phyloP scores from a whole-genome alignment of 2,329 filamentous ascomycete species.

The Hortaea sp. region DNA sequence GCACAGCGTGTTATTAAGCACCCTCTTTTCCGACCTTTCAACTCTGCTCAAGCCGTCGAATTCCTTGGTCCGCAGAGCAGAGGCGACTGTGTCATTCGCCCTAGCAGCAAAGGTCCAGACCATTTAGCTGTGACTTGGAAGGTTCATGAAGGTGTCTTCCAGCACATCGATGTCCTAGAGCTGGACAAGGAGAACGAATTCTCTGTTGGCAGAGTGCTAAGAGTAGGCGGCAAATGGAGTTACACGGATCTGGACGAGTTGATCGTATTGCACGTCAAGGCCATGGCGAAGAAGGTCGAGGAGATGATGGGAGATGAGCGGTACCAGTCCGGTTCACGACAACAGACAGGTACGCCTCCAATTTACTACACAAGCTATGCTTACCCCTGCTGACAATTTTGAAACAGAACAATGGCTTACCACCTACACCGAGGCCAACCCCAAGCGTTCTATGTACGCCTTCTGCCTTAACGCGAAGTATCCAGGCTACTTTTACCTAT shows the following conservation, averaged over 20 bases:
- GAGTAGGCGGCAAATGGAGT: slow-evolving; percentile 77
- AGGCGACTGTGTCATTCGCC: slow-evolving; percentile 89
- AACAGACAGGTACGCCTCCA: slow-evolving; percentile 82
- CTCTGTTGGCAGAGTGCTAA: slow-evolving; percentile 75
- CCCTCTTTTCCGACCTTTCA: slow-evolving; percentile 89
- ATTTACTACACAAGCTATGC: too few relatives aligned
- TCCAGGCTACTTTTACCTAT: slow-evolving; percentile 89
- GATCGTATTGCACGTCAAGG: slow-evolving; percentile 93
- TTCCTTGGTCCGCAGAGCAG: slow-evolving; percentile 76
- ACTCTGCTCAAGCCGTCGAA: slow-evolving; percentile 83
- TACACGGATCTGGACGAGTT: slow-evolving; percentile 96
- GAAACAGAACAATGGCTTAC: slow-evolving; percentile 80
- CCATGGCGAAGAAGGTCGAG: slow-evolving; percentile 95
- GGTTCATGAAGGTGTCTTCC: slow-evolving; percentile 88
- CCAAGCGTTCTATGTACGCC: slow-evolving; percentile 82
- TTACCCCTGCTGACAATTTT: background rate
- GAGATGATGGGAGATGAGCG: slow-evolving; percentile 94
- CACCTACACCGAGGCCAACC: slow-evolving; percentile 93
- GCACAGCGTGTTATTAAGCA: slow-evolving; percentile 95
- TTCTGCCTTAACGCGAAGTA: slow-evolving; percentile 92
- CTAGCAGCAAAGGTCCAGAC: slow-evolving; percentile 89
- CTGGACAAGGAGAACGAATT: slow-evolving; percentile 96
- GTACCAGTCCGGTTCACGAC: slow-evolving; percentile 71
- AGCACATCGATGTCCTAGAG: slow-evolving; percentile 95
- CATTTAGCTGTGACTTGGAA: slow-evolving; percentile 98